These are phyloP conservation scores for Hanseniaspora singularis DNA, from an alignment of 805 yeast species.

Conservation along the genomic window DNA sequence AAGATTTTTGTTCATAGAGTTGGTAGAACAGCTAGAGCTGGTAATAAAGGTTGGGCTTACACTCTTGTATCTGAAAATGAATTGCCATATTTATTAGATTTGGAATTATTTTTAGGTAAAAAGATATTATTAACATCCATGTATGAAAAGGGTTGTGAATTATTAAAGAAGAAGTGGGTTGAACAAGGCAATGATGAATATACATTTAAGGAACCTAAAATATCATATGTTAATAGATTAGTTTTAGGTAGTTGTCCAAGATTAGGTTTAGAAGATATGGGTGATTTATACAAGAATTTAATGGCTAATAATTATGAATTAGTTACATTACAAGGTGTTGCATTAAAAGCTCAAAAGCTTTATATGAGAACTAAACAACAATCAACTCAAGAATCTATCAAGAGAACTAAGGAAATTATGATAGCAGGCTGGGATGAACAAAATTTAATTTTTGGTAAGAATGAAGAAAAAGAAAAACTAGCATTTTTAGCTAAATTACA, in stretches of 20 bases:
- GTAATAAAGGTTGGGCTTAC: slow-evolving; percentile 95
- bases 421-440: slow-evolving; percentile 80
- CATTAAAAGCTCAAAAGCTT: slow-evolving; percentile 76
- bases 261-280: slow-evolving; percentile 50
- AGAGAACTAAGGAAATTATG: slow-evolving; percentile 68
- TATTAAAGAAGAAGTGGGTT: slow-evolving; percentile 38
- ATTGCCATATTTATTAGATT: slow-evolving; percentile 77
- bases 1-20: slow-evolving; percentile 94
- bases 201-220: slow-evolving; percentile 39
- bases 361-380: slow-evolving; percentile 75
- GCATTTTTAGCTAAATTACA: slow-evolving; percentile 58
- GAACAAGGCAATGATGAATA: slow-evolving; percentile 31
- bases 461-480: slow-evolving; percentile 61
- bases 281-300: slow-evolving; percentile 57
- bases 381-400: slow-evolving; percentile 77
- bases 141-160: slow-evolving; percentile 49
- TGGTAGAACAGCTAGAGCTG: slow-evolving; percentile 99
- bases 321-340: slow-evolving; percentile 50
- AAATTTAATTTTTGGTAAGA: slow-evolving; percentile 66
- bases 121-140: slow-evolving; percentile 60
- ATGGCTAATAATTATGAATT: slow-evolving; percentile 58
- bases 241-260: slow-evolving; percentile 80
- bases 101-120: slow-evolving; percentile 80
- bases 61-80: slow-evolving; percentile 77
- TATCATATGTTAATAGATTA: slow-evolving; percentile 61